Conservation (phyloP, 768 basidiomycete species). For the Russula earlei region DNA sequence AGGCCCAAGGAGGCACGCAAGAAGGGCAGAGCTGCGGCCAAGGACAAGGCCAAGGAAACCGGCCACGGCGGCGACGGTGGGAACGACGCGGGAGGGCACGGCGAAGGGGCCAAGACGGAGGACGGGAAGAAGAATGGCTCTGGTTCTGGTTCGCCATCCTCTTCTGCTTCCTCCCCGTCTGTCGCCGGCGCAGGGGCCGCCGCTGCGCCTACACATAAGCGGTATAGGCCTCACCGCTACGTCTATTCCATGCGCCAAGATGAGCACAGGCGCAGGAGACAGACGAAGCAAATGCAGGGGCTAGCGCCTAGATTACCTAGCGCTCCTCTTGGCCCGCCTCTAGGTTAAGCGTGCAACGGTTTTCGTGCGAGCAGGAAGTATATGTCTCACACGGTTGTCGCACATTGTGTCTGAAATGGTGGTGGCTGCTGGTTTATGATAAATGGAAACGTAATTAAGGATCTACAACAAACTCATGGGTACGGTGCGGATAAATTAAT, state of each 20-base stretch:
- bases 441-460: neutral
- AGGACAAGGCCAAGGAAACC: constrained; percentile 15
- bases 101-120: constrained; percentile 30
- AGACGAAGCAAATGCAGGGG: constrained; percentile 56
- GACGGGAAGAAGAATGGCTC: constrained; percentile 29
- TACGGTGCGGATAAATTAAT: neutral
- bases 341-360: neutral
- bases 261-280: constrained; percentile 64
- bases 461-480: neutral
- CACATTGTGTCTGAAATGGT: neutral
- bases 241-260: constrained; percentile 71
- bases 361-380: no score
- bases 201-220: constrained; percentile 48
- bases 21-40: constrained; percentile 34
- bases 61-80: constrained; percentile 24
- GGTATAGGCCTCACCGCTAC: constrained; percentile 73
- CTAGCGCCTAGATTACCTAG: constrained; percentile 65
- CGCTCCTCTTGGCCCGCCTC: constrained; percentile 24
- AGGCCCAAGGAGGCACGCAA: constrained; percentile 59
- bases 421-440: neutral
- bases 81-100: no score
- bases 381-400: neutral
- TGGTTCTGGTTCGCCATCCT: constrained; percentile 26
- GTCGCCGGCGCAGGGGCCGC: constrained; percentile 5
- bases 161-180: constrained; percentile 26